Percentiles rank a stretch among this genome's conserved stretches.
phyloP scores from a whole-genome alignment of 192 early-diverging fungal species.

The Phlyctochytrium arcticum region DNA sequence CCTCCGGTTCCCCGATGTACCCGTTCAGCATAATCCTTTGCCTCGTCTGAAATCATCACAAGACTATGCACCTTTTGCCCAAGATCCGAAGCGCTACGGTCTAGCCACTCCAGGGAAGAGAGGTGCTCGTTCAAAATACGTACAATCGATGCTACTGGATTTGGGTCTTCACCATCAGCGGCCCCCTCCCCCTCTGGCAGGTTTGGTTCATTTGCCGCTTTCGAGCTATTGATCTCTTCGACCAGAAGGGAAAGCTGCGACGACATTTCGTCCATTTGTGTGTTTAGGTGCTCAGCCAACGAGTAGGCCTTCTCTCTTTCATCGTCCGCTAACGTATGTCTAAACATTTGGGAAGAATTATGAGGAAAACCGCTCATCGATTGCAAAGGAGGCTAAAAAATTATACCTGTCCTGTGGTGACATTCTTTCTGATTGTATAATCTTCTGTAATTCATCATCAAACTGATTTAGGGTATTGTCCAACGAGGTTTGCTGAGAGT shows the following conservation, averaged over 20 bases:
- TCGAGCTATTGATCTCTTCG: conserved; percentile 76
- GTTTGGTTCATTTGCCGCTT: conserved; percentile 20
- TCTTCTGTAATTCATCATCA: conserved; percentile 61
- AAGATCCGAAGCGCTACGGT: conserved; percentile 56
- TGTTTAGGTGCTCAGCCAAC: conserved; percentile 81
- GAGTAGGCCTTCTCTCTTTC: conserved; percentile 83
- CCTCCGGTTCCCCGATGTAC: conserved; percentile 21
- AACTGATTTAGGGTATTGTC: conserved; percentile 73
- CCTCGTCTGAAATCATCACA: conserved; percentile 26
- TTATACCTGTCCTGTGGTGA: conserved; percentile 20
- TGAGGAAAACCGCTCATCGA: not conserved
- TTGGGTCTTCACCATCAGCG: conserved; percentile 24
- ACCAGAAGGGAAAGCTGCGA: conserved; percentile 74
- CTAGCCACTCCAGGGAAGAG: conserved; percentile 91
- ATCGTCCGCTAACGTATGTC: conserved; percentile 62
- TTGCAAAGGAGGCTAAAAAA: not conserved
- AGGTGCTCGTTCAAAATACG: conserved; percentile 89
- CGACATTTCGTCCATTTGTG: conserved; percentile 82
- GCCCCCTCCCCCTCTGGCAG: conserved; percentile 25
- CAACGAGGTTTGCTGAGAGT: conserved; percentile 80
- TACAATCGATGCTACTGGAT: conserved; percentile 71
- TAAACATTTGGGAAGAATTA: not conserved
- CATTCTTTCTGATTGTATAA: conserved; percentile 10
- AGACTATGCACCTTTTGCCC: conserved; percentile 55
- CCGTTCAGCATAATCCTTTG: conserved; percentile 28